phyloP scores from a whole-genome alignment of 1,284 basidiomycete genomes.

The Leccinum fuscescens region DNA sequence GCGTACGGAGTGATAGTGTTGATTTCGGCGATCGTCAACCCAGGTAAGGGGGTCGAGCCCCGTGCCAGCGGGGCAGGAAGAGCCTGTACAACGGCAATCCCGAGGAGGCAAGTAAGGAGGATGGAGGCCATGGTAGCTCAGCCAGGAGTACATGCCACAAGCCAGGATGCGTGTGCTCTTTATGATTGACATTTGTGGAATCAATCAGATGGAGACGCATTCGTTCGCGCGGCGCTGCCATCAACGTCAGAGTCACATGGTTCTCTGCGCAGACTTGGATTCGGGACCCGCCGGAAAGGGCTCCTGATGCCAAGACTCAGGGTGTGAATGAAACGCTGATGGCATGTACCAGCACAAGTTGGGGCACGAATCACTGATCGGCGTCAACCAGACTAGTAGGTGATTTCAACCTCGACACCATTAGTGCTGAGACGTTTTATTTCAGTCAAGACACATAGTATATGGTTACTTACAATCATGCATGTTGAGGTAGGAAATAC shows the following conservation, averaged over 20 bases:
- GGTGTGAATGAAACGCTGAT: background rate
- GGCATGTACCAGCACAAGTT: too few species aligned
- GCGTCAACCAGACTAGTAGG: too few species aligned
- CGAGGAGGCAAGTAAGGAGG: constrained; percentile 14
- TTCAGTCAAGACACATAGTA: too few species aligned
- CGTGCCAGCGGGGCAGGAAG: constrained; percentile 25
- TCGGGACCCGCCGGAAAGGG: background rate
- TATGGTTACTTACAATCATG: too few species aligned
- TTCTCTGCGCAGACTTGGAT: background rate
- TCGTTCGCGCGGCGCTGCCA: background rate
- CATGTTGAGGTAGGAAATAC: too few species aligned
- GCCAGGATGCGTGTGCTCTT: background rate
- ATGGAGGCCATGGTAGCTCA: constrained; percentile 13
- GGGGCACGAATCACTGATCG: background rate
- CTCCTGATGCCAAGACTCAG: background rate
- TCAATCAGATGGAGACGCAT: background rate
- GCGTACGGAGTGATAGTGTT: constrained; percentile 51
- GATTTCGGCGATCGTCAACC: constrained; percentile 43
- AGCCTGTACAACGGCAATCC: constrained; percentile 15
- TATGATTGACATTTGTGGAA: background rate
- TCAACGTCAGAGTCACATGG: background rate
- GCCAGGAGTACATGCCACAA: background rate
- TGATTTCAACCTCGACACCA: too few species aligned
- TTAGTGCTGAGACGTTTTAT: too few species aligned
- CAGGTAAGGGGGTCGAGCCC: constrained; percentile 32